Base-by-base conservation (phyloP, 176 grass and related monocot genomes). In the Tillandsia fasciculata region DNA sequence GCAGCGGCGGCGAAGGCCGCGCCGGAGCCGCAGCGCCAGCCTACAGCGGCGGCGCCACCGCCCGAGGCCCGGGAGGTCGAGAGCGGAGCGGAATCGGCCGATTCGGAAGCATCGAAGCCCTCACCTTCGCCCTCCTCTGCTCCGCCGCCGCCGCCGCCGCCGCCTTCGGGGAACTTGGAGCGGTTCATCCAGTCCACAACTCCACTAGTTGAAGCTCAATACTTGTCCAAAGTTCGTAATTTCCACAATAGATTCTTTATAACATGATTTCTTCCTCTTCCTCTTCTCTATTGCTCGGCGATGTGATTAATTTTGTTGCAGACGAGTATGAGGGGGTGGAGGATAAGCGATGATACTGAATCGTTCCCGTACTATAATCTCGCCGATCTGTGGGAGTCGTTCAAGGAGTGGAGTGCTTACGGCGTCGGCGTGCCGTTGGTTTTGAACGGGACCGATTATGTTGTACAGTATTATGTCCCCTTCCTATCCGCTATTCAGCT, bases 341-440 rank as follows among this genome's bases (percentile, higher is more conserved):
- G 72, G 26, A 48, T 51, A 12, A 52, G 27, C 23, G 69, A 63
- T 10, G 66, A 49, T 9, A 18, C 51, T 12, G 72, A 56, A 29
- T 47, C 64, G 12, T 13, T 18, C 13, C 70, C 68, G 53, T 84
- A 84, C 69, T 94, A 77, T 73, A 85, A 83, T 73, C 83, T 94
- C 10, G 56, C 74, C 57, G 90, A 94, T 84, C 80, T 94, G n/a
- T 94, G 90, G 90, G 86, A 89, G 15, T 77, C 83, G 20, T 89
- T 94, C 68, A 83, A 69, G 54, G 90, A 94, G 76, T 94, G 90
- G 83, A 94, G 90, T 66, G 86, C 90, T 26, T 94, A 89, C 72
- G 90, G 90, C 53, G 83, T 83, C 13, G 90, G 83, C 17, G 90
- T 87, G 53, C 90, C 90, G 22, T 57, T 94, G 57, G 69, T 89